Base-by-base conservation (phyloP, 1,139 yeast species). In the Pneumocystis wakefieldiae region DNA sequence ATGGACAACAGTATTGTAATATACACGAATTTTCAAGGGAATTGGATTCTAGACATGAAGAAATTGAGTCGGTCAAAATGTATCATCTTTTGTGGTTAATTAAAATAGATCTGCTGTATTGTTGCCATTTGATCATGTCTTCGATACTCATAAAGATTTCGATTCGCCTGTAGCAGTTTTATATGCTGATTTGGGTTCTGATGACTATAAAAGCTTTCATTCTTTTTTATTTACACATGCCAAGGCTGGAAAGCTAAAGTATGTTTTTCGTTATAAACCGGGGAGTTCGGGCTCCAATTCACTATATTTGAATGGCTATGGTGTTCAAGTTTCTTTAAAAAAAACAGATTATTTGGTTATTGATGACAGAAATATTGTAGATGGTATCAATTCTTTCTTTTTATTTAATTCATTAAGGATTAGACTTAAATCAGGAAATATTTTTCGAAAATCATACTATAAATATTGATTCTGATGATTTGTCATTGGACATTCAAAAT, bases 241-340 rank as follows among this genome's bases (percentile, higher is more conserved):
- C 0, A 71, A 75, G 8, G 72, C 76, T 1, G 94, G 88, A 0
- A 87, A 87, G 69, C 72, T 90, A 39, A 78, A 88, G 64, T 86
- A 87, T 71, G 80, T 85, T 2, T 82, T 95, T 86, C 79, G 97
- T 68, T 85, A 88, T 69, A 77, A 82, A 7, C 82, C 83, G 0
- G 63, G 73, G 29, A 37, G 58, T 15, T 59, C 59, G 41, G 37
- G 66, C 19, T 66, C 68, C 3, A 62, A 69, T 35, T 67, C 71
- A 8, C 83, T 81, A 59, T 61, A 69, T 0, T 71, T 87, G 39
- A 70, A 81, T 10, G 95, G 94, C 0, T 88, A 82, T 72, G 94
- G 90, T 1, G 84, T 80, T 5, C 85, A 80, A 58, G 71, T 86
- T 61, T 79, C 83, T 1, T 70, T 85, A 66, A 85, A 85, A 67